Base-by-base conservation (phyloP, 176 grass and related monocot genomes). In the Cenchrus americanus region DNA sequence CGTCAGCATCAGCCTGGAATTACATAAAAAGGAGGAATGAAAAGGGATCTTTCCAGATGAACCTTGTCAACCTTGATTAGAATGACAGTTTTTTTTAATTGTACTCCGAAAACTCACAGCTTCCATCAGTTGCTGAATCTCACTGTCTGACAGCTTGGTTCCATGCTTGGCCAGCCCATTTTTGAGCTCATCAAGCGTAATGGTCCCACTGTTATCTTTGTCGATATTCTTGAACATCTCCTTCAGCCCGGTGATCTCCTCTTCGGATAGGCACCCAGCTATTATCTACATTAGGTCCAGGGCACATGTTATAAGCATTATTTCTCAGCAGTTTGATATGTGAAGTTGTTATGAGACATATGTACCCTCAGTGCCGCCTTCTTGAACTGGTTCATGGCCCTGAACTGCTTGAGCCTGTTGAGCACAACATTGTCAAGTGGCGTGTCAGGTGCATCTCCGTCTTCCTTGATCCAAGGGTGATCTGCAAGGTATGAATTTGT, bases 401-500 rank as follows among this genome's bases (percentile, higher is more conserved):
- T 89, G 76, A 92, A 89, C 42, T 92, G 90, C 69, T 92, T 92
- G 49, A 92, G 66, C 60, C 90, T 89, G 71, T 83, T 89, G 42
- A 92, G 79, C 60, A 92, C 90, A 58, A 84, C 84, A 73, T 89
- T 80, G 22, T 89, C 90, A 71, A 89, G 90, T 55, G 87, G 90
- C 12, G 87, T 93, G 54, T 94, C 88, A 76, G 91, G 88, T 66
- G 88, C 91, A 22, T 90, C 85, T 37, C 91, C 91, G 62, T 94
- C 91, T 81, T 90, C 91, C 86, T 90, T 94, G 81, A 94, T 94
- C 91, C 91, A 94, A 51, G 91, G 86, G 78, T 93, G 91, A 70
- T 93, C 91, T 93, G 14, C 63, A 73, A 75, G 72, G n/a, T n/a
- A n/a, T n/a, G n/a, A n/a, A n/a, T n/a, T 59, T 68, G 44, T 22